A percentile compares a stretch with the other conserved stretches of the same genome.
Evolutionary conservation across 768 basidiomycete genomes (phyloP).

Genomic region (Suillus decipiens): DNA sequence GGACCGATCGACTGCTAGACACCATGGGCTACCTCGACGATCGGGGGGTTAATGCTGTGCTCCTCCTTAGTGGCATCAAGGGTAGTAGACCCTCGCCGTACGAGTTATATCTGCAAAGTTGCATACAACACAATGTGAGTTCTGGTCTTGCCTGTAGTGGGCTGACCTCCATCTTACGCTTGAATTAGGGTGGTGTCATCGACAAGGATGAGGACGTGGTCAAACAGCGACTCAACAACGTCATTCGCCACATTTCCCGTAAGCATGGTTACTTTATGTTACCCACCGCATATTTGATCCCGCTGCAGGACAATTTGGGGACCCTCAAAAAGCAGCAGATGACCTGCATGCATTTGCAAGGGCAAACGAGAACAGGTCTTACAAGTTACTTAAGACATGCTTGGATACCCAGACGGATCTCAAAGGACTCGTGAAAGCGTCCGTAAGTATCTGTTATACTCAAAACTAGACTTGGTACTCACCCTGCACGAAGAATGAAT

Average conservation of each 20-base stretch:
- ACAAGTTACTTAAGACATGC: slow-evolving; percentile 79
- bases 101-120: slow-evolving; percentile 70
- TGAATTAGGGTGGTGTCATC: slow-evolving; percentile 79
- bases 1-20: slow-evolving; percentile 82
- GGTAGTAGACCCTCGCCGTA: slow-evolving; percentile 68
- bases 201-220: slow-evolving; percentile 77
- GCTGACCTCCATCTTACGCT: slow-evolving; percentile 5
- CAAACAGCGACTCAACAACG: slow-evolving; percentile 50
- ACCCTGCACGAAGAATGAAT: slow-evolving; percentile 60
- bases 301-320: slow-evolving; percentile 54
- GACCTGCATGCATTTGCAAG: slow-evolving; percentile 85
- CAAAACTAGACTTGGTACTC: background rate
- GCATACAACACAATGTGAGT: slow-evolving; percentile 83
- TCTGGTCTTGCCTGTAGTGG: background rate
- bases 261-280: slow-evolving; percentile 23
- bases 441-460: slow-evolving; percentile 40
- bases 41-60: slow-evolving; percentile 53
- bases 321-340: slow-evolving; percentile 71
- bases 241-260: slow-evolving; percentile 67
- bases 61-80: slow-evolving; percentile 65
- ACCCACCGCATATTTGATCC: background rate
- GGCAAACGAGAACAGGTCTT: slow-evolving; percentile 81
- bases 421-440: slow-evolving; percentile 75
- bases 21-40: slow-evolving; percentile 72
- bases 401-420: slow-evolving; percentile 86